Base-by-base conservation (phyloP, 1,284 basidiomycete species). In the Erythrobasidium hasegawianum region DNA sequence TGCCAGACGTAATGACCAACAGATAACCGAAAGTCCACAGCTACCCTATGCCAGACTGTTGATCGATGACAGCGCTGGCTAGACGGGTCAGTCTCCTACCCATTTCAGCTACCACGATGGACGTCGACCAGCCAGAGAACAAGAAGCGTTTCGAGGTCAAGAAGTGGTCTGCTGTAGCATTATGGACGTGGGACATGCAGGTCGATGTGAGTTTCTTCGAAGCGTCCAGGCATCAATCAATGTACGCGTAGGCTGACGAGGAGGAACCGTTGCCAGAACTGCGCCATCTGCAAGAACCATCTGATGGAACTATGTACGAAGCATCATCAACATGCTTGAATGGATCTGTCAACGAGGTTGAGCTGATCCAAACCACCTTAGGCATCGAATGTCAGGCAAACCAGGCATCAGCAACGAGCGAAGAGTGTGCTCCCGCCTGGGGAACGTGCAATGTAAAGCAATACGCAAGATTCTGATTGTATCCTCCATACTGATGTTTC, bases 301-400 rank as follows among this genome's bases (percentile, higher is more conserved):
- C 97, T 97, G 81, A 97, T 97, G 93, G 93, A 97, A 79, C 87
- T 96, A 57, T 97, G 93, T 95, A 75, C 49, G 18, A 59, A 10
- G 11, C 54, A 18, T 29, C 53, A 62, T n/a, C 39, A n/a, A n/a
- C n/a, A n/a, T n/a, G n/a, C n/a, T n/a, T n/a, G n/a, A n/a, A n/a
- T n/a, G n/a, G n/a, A n/a, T n/a, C n/a, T n/a, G 10, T 45, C 33
- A 18, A 18, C 47, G 18, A 40, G 24, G 47, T 20, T 57, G 71
- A 39, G 71, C n/a, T 39, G 27, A 5, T 24, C 24, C 26, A 39
- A 27, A 9, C 5, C 20, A n/a, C 49, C 13, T 14, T 39, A 97
- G 94, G 95, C 81, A 99, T 99, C 77, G 96, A 99, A 78, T 99
- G 96, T 78, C 96, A 99, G 78, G 96, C 96, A 41, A 98, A 98